Percentiles rank a stretch among this genome's conserved stretches.
phyloP scores from a whole-genome alignment of 139 green algal genomes.

The Pleodorina starrii region DNA sequence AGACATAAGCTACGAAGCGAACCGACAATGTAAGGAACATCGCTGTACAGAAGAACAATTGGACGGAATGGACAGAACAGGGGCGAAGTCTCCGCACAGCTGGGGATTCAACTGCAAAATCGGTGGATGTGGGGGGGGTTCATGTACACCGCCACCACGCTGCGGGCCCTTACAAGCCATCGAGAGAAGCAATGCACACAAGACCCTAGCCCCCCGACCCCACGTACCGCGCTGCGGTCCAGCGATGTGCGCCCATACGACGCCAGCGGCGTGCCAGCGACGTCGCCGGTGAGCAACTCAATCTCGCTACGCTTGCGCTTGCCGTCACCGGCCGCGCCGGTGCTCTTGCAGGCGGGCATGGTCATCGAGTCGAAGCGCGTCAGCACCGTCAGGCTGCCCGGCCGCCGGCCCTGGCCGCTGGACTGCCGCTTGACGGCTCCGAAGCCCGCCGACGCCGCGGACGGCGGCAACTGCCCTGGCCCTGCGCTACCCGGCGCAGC shows the following conservation, averaged over 20 bases:
- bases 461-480: not conserved
- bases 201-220: too few relatives aligned
- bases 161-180: too few relatives aligned
- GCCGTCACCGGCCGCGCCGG: not conserved
- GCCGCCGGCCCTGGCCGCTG: not conserved
- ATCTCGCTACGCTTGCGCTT: slow-evolving; percentile 57
- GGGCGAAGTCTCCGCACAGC: too few relatives aligned
- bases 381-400: slow-evolving; percentile 38
- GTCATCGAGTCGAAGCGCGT: slow-evolving; percentile 48
- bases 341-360: slow-evolving; percentile 10
- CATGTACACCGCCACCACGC: too few relatives aligned
- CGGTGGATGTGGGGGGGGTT: too few relatives aligned
- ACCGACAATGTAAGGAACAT: too few relatives aligned
- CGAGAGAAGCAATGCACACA: too few relatives aligned
- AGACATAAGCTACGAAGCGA: too few relatives aligned
- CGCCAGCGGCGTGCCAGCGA: slow-evolving; percentile 18
- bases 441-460: not conserved
- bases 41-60: too few relatives aligned
- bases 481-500: not conserved
- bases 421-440: slow-evolving; percentile 39
- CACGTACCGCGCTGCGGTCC: slow-evolving; percentile 36
- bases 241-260: not conserved
- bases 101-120: too few relatives aligned
- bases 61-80: too few relatives aligned
- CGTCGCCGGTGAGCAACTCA: slow-evolving; percentile 22